Percentiles rank a stretch among this genome's conserved stretches.
Conservation (phyloP, 2,329 filamentous ascomycete genomes). For the Colletotrichum graminicola region DNA sequence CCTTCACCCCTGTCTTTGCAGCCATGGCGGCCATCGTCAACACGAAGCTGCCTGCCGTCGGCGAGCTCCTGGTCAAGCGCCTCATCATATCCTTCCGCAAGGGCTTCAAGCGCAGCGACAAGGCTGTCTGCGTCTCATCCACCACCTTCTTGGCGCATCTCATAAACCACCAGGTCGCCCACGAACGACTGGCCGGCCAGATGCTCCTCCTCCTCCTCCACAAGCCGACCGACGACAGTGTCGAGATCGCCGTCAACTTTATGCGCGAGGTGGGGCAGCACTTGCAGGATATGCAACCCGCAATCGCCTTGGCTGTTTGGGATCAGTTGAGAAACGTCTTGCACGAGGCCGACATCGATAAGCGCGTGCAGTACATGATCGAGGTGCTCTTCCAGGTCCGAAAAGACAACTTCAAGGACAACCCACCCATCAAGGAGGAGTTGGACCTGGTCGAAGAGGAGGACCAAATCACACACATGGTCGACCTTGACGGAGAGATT, state of each 20-base stretch:
- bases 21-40: conserved; percentile 97
- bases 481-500: conserved; percentile 85
- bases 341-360: conserved; percentile 97
- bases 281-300: conserved; percentile 92
- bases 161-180: conserved; percentile 94
- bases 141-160: conserved; percentile 96
- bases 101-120: conserved; percentile 95
- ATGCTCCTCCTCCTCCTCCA: conserved; percentile 92
- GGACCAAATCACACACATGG: conserved; percentile 93
- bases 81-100: conserved; percentile 95
- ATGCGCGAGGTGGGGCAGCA: conserved; percentile 95
- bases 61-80: conserved; percentile 87
- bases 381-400: conserved; percentile 97
- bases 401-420: conserved; percentile 97
- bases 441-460: conserved; percentile 97
- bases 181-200: conserved; percentile 93
- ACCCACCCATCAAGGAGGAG: conserved; percentile 90
- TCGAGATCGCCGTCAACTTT: conserved; percentile 95
- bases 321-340: conserved; percentile 96
- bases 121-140: conserved; percentile 91
- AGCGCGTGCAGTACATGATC: conserved; percentile 99
- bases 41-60: conserved; percentile 94
- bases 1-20: conserved; percentile 96
- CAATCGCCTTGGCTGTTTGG: conserved; percentile 90
- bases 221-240: conserved; percentile 96